Base-by-base conservation (phyloP, 345 rosid species). In the Gynandropsis gynandra region DNA sequence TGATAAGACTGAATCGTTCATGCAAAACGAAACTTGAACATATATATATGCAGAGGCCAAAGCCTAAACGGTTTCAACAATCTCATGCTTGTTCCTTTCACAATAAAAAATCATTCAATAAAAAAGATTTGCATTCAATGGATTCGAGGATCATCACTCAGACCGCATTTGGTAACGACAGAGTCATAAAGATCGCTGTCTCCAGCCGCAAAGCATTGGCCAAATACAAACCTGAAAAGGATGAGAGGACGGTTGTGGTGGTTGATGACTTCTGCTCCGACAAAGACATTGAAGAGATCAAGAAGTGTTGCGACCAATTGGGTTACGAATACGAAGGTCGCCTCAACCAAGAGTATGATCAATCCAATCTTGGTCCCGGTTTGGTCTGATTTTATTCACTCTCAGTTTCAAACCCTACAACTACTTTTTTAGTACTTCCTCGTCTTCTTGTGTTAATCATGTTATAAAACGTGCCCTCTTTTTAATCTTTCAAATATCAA, bases 141-240 rank as follows among this genome's bases (percentile, higher is more conserved):
- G 71, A 67, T 35, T 62, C 71, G 2, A 54, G 41, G 36, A 52
- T 67, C 0, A 14, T 67, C 6, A 60, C 71, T 54, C 42, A 51
- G 44, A 60, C 65, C 18, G 53, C 71, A 40, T 67, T 27, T 50
- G 66, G 66, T 39, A 61, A 54, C 8, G 71, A 67, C 31, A 59
- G 54, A 54, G 53, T 67, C 20, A 47, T 67, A 14, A 67, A 67
- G 71, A 67, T 67, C 43, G 47, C 9, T 27, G 66, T 67, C 27
- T 9, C 58, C 0, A 53, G 20, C 40, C 21, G 24, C 8, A 60
- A 47, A 11, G 58, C 71, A 31, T 1, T 67, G 13, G 4, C 42
- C 33, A 67, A 61, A 20, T 67, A 67, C 66, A 49, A 61, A 55
- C 34, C 58, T 1, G 62, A 35, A 47, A 46, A 35, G 20, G 53